Base-by-base conservation (phyloP, 75 land plant species). In the Ceratopteris richardii region DNA sequence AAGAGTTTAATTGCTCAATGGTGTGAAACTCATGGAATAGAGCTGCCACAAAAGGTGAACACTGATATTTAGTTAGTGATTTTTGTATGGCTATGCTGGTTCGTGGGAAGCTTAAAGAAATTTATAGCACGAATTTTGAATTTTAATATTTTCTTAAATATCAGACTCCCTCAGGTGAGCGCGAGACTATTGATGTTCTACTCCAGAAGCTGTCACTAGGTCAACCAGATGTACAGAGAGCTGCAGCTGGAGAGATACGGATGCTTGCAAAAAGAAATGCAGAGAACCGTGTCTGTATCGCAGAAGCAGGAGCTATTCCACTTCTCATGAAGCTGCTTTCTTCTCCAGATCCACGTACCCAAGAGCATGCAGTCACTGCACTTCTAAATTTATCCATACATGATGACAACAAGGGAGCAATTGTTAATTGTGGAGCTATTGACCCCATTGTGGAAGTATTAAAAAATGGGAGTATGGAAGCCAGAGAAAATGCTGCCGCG, bases 401-500 rank as follows among this genome's bases (percentile, higher is more conserved):
- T 65, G 97, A 88, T 24, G 68, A 73, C 46, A 92, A 92, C 76
- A 92, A 88, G 62, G 78, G 77, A 7, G 29, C 42, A 10, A 92
- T 92, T 36, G 71, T 92, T 9, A 54, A 58, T n/a, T 61, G 81
- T 26, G 84, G 86, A 17, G 92, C 93, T 30, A 82, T 88, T 9
- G 69, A 80, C 28, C 89, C 86, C 30, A 91, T 91, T 31, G 87
- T 91, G 18, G 85, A 91, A 40, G 97, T 92, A 22, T 66, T 92
- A 14, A 77, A 68, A 54, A 63, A 29, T 29, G 94, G 97, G 6
- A 88, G 86, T 60, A 92, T 85, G 82, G 97, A 92, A 67, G 86
- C 97, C 0, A 54, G 97, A 44, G 97, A 88, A 66, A 92, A 92
- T 78, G 97, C 97, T 28, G 97, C 94, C 0, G 94, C 97, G 4